phyloP scores from a whole-genome alignment of 2,329 filamentous ascomycete genomes.

The Fusarium sulawesiense region DNA sequence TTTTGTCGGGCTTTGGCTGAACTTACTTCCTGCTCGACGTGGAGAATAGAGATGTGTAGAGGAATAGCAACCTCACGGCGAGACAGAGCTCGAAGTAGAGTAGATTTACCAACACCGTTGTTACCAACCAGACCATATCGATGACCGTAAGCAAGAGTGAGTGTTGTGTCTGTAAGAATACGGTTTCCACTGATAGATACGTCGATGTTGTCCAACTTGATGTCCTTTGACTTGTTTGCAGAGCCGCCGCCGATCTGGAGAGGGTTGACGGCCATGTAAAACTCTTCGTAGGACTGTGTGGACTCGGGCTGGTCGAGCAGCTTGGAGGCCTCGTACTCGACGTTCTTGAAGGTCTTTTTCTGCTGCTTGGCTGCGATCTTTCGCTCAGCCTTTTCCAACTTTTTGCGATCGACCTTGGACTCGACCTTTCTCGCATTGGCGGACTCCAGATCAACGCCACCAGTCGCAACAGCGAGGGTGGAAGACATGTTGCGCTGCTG shows the following conservation, averaged over 20 bases:
- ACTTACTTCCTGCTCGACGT: constrained; percentile 94
- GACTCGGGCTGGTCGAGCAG: constrained; percentile 85
- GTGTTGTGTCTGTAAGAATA: constrained; percentile 88
- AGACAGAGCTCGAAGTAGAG: constrained; percentile 90
- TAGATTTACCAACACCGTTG: constrained; percentile 99
- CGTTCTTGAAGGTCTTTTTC: constrained; percentile 98
- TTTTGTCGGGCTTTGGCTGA: not conserved
- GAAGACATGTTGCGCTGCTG: constrained; percentile 96
- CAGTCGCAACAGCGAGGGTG: constrained; percentile 86
- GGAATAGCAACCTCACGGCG: constrained; percentile 94
- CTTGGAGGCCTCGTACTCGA: constrained; percentile 95
- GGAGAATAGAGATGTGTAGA: constrained; percentile 97
- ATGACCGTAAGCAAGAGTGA: constrained; percentile 91
- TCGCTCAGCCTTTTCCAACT: constrained; percentile 96
- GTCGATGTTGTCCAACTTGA: constrained; percentile 97
- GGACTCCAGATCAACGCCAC: constrained; percentile 90
- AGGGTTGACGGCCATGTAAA: constrained; percentile 99
- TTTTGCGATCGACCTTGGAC: constrained; percentile 97
- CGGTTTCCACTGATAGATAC: constrained; percentile 89
- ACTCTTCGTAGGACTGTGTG: constrained; percentile 95
- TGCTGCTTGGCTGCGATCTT: constrained; percentile 99
- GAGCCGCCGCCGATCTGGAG: constrained; percentile 81
- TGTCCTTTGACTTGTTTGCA: constrained; percentile 94
- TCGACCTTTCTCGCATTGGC: constrained; percentile 94
- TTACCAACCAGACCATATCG: constrained; percentile 98